Conservation (phyloP, 805 yeast species). For the Saccharomycopsis sp. region DNA sequence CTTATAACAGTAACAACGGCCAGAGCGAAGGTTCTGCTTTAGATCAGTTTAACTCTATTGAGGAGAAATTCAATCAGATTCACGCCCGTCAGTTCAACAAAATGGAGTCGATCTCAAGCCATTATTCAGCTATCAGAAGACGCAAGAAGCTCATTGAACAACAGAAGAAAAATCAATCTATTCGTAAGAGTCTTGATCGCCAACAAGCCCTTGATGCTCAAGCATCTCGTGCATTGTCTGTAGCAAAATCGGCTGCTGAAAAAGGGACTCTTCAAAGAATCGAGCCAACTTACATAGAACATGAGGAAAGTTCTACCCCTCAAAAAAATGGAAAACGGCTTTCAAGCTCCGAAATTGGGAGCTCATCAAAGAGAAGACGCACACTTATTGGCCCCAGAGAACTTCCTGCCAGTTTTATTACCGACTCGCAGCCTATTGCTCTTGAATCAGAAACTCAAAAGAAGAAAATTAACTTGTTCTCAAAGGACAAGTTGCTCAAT, state of each 20-base stretch:
- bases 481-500: not conserved
- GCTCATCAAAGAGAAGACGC: slow-evolving; percentile 31
- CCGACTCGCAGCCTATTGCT: not conserved
- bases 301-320: slow-evolving; percentile 5
- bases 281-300: not conserved
- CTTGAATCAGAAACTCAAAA: not conserved
- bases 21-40: not conserved
- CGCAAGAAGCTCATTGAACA: slow-evolving; percentile 9
- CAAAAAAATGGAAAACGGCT: slow-evolving; percentile 8
- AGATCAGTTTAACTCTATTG: slow-evolving; percentile 26
- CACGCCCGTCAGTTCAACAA: slow-evolving; percentile 37
- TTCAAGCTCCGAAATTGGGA: slow-evolving; percentile 14
- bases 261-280: not conserved
- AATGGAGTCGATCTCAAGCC: slow-evolving; percentile 36
- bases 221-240: not conserved
- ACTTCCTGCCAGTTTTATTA: slow-evolving; percentile 24
- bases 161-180: not conserved
- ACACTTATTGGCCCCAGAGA: slow-evolving; percentile 39
- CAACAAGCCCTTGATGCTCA: not conserved
- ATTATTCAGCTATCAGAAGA: slow-evolving; percentile 30
- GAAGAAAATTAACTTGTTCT: not conserved
- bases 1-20: slow-evolving; percentile 19
- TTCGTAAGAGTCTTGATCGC: not conserved
- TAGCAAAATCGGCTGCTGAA: not conserved
- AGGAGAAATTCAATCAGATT: slow-evolving; percentile 23